Base-by-base conservation (phyloP, 1,284 basidiomycete genomes). In the Rhodofomes roseus region DNA sequence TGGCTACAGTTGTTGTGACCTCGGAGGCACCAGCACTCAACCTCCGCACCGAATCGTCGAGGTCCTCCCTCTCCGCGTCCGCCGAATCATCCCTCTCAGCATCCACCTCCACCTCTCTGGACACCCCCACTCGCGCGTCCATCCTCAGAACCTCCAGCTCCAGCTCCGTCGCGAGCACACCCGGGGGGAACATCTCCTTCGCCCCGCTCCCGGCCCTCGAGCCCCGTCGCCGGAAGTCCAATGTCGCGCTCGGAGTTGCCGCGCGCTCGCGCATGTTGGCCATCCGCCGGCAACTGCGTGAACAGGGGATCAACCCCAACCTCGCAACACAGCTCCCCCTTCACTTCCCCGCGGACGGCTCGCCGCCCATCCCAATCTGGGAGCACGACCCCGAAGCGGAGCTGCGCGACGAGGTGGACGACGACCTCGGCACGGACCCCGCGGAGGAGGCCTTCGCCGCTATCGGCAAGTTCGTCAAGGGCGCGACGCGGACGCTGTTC, bases 141-240 rank as follows among this genome's bases (percentile, higher is more conserved):
- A 61, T 58, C 37, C 56, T 60, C 51, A 23, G 53, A 11, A 58
- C 63, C 29, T 59, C 66, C 48, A 36, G 58, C 53, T 58, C 66
- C 25, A 60, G 58, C 31, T 64, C 43, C 20, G 52, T 48, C 23
- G 23, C 44, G 37, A 34, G 20, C 34, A 56, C 57, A 25, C 51
- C 57, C 12, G 41, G 57, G 5, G 54, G 63, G 22, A 78, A 74
- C 60, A 79, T 90, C 60, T 81, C 78, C 61, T 90, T 90, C 63
- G 87, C 88, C 0, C 87, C 87, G 0, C 77, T 90, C 37, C 87
- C 87, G 0, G 71, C 79, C 56, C 73, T 81, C 16, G 82, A 79
- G 20, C 83, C 82, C 1, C 77, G 82, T 39, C 81, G 80, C 65
- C 80, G 84, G 52, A 79, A 81, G 46, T 82, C 80, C 7, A 72